Percentiles rank a stretch among this genome's conserved stretches.
These are phyloP conservation scores for Elaeagnus macrophylla DNA, from an alignment of 306 rosid species.

Conservation along the genomic window DNA sequence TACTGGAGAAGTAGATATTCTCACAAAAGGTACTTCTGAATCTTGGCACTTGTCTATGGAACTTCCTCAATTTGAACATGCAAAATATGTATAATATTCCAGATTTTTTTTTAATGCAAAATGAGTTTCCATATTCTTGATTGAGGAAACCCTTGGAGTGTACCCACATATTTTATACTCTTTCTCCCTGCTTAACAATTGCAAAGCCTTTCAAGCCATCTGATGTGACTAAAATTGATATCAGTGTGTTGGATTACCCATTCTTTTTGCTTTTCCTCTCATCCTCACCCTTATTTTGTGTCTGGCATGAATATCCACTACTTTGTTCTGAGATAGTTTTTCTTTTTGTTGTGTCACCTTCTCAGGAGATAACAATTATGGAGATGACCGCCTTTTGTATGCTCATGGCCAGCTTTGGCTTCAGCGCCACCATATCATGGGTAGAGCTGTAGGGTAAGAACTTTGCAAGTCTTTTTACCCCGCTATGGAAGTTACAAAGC, in stretches of 20 bases:
- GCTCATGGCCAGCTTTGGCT: constrained; percentile 95
- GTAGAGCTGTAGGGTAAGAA: constrained; percentile 85
- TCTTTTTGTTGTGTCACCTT: constrained; percentile 4
- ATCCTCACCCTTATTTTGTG: too few species aligned
- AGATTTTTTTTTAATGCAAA: constrained; percentile 1
- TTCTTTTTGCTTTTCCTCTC: too few species aligned
- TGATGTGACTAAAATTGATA: too few species aligned
- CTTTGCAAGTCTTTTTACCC: not conserved
- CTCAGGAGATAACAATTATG: constrained; percentile 83
- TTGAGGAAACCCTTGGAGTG: not conserved
- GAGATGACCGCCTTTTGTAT: constrained; percentile 85
- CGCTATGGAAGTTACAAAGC: not conserved
- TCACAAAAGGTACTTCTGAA: constrained; percentile 63
- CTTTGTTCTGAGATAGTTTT: not conserved
- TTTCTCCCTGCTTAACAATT: too few species aligned
- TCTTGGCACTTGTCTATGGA: not conserved
- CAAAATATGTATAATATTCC: too few species aligned
- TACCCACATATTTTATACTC: too few species aligned
- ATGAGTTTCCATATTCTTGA: not conserved
- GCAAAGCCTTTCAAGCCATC: too few species aligned
- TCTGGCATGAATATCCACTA: too few species aligned
- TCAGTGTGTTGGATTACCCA: too few species aligned
- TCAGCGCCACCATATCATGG: constrained; percentile 86
- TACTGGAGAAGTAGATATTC: constrained; percentile 78
- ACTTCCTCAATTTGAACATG: not conserved